These are phyloP conservation scores for Capronia epimyces DNA, from an alignment of 2,329 filamentous ascomycete species.

Conservation along the genomic window DNA sequence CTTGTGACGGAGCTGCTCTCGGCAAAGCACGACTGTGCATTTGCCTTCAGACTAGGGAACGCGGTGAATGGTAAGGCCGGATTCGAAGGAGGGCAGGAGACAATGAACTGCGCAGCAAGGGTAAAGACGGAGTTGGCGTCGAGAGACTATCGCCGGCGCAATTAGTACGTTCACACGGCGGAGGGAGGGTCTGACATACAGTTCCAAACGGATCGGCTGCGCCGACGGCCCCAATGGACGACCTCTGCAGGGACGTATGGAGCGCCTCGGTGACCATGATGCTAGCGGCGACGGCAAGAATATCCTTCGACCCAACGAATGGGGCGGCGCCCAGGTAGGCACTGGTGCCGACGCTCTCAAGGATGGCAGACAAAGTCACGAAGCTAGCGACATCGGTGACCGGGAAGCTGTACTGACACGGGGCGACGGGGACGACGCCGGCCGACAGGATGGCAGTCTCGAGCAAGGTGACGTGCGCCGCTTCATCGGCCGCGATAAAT, in stretches of 20 bases:
- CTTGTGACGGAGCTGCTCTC: slow-evolving; percentile 7
- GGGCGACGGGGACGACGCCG: slow-evolving; percentile 60
- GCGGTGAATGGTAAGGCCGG: slow-evolving; percentile 59
- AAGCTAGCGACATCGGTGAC: slow-evolving; percentile 52
- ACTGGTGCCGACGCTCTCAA: slow-evolving; percentile 52
- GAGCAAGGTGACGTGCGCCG: slow-evolving; percentile 56
- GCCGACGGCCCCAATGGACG: slow-evolving; percentile 52
- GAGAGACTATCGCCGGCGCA: slow-evolving; percentile 43
- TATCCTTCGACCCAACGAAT: slow-evolving; percentile 53
- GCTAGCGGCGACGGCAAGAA: slow-evolving; percentile 61
- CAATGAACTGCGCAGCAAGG: slow-evolving; percentile 67
- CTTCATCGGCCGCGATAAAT: slow-evolving; percentile 58
- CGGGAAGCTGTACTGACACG: slow-evolving; percentile 66
- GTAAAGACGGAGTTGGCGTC: slow-evolving; percentile 66
- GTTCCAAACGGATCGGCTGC: slow-evolving; percentile 67
- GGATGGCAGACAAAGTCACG: slow-evolving; percentile 62
- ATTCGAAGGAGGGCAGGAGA: slow-evolving; percentile 58
- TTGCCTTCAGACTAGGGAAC: slow-evolving; percentile 49
- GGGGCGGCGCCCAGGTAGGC: slow-evolving; percentile 62
- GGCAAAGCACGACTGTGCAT: slow-evolving; percentile 18
- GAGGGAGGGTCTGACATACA: slow-evolving; percentile 2
- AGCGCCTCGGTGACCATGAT: slow-evolving; percentile 65
- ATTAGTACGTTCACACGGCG: slow-evolving; percentile 1
- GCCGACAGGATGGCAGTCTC: slow-evolving; percentile 56
- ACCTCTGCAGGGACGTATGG: slow-evolving; percentile 67